Evolutionary conservation across 495 filamentous ascomycete species (phyloP).

Genomic region (Ramalina intermedia): DNA sequence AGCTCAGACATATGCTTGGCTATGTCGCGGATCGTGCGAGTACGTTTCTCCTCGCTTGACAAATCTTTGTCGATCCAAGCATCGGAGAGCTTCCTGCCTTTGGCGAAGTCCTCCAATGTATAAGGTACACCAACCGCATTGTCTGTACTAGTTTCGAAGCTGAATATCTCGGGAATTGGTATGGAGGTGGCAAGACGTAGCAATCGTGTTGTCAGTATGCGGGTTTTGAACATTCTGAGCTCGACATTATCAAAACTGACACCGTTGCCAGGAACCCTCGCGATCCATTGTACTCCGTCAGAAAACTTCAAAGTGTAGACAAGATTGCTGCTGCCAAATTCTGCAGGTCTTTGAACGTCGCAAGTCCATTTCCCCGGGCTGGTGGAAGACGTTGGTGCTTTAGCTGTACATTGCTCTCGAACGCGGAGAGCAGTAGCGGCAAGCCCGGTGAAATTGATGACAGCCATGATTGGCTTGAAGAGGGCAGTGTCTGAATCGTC

Average conservation of each 20-base stretch:
- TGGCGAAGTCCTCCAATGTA: slow-evolving; percentile 8
- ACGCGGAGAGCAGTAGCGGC: not conserved
- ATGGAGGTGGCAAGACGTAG: slow-evolving; percentile 15
- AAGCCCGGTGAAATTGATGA: not conserved
- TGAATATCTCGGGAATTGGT: slow-evolving; percentile 19
- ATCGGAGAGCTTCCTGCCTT: slow-evolving; percentile 16
- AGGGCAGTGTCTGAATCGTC: too few species aligned
- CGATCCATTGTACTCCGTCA: slow-evolving; percentile 2
- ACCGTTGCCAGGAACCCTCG: slow-evolving; percentile 6
- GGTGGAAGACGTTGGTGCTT: too few species aligned
- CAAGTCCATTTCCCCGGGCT: not conserved
- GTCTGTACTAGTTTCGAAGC: slow-evolving; percentile 8
- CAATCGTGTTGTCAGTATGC: slow-evolving; percentile 11
- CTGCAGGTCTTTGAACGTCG: not conserved
- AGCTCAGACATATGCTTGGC: slow-evolving; percentile 2
- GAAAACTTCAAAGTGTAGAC: slow-evolving; percentile 1
- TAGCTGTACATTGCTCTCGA: too few species aligned
- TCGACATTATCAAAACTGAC: slow-evolving; percentile 9
- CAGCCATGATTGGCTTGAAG: not conserved
- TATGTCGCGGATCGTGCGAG: not conserved
- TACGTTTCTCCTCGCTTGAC: slow-evolving; percentile 2
- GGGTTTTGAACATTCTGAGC: slow-evolving; percentile 7
- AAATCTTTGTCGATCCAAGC: slow-evolving; percentile 16
- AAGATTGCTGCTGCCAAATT: not conserved
- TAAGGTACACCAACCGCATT: slow-evolving; percentile 1